Evolutionary conservation across 1,284 basidiomycete genomes (phyloP).

Genomic region (Leccinum olivaceoglutinosum): DNA sequence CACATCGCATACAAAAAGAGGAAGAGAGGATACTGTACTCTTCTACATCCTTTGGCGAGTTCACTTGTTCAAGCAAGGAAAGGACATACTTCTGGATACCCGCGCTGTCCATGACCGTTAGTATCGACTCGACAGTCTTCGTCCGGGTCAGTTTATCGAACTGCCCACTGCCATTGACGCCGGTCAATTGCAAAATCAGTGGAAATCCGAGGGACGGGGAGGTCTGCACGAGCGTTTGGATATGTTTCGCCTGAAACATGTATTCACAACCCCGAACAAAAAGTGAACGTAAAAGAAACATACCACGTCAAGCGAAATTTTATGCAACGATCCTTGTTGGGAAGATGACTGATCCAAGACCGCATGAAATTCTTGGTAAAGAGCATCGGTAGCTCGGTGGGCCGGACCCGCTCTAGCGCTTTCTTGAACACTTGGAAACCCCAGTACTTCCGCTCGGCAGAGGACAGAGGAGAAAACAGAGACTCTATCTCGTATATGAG

Average conservation of each 20-base stretch:
- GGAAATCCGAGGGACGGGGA: slow-evolving; percentile 83
- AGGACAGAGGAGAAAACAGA: slow-evolving; percentile 80
- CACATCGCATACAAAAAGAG: not conserved
- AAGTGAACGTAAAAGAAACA: slow-evolving; percentile 23
- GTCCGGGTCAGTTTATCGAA: slow-evolving; percentile 92
- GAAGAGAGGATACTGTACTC: slow-evolving; percentile 30
- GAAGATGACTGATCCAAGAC: slow-evolving; percentile 93
- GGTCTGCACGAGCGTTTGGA: slow-evolving; percentile 70
- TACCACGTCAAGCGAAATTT: slow-evolving; percentile 78
- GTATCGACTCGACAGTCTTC: slow-evolving; percentile 86
- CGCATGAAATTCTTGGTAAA: slow-evolving; percentile 97
- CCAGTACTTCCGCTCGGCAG: slow-evolving; percentile 90
- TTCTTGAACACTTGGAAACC: slow-evolving; percentile 91
- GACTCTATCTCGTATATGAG: slow-evolving; percentile 55
- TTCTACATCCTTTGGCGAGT: slow-evolving; percentile 40
- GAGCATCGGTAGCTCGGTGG: slow-evolving; percentile 73
- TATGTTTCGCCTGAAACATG: slow-evolving; percentile 55
- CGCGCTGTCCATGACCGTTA: slow-evolving; percentile 68
- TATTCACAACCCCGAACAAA: slow-evolving; percentile 3
- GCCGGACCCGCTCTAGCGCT: slow-evolving; percentile 65
- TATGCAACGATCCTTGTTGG: slow-evolving; percentile 86
- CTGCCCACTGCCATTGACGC: slow-evolving; percentile 80
- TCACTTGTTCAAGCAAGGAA: slow-evolving; percentile 63
- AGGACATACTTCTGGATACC: slow-evolving; percentile 79
- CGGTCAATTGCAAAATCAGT: slow-evolving; percentile 82